Evolutionary conservation across 768 basidiomycete genomes (phyloP), one percentile per base, ranked within the genome.

Genomic region (Boletus bicolor): DNA sequence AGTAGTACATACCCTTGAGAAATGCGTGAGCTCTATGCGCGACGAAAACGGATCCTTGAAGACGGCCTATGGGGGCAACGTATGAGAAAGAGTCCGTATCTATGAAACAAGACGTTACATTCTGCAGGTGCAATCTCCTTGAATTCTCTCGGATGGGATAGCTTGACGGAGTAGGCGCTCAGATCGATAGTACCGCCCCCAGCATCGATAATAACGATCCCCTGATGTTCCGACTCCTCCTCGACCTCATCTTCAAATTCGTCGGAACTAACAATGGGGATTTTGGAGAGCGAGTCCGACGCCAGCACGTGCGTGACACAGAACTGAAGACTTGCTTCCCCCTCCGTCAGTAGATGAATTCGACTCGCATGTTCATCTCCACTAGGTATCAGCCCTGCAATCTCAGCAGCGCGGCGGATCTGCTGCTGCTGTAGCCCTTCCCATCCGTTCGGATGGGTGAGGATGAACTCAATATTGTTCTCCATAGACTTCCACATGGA

Each of bases 291-390:
- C 14, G 50, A 52, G 7, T 77, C 70, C 6, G 67, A 70, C 0
- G 73, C 68, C 17, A 80, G 60, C 0, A 78, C 74, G 48, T 73
- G 75, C 36, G 72, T 67, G 21, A 83, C 70, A 41, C 82, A 83
- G 49, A 58, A 68, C 34, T 70, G 59, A 30, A 68, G 54, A 19
- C 63, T 69, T 4, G 68, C 67, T 45, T 68, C 67, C 11, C 63
- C 67, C 28, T 68, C 67, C 2, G 66, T 68, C 30, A 70, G 39
- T 14, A 70, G 51, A 48, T 67, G 65, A 7, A 71, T 64, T 8
- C 64, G 64, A 7, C 39, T 17, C 19, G 58, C 44, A 11, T 55
- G 50, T 17, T 58, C 60, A 0, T 56, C 47, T 5, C 51, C 56
- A 17, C 35, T 41, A 9, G 64, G 58, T 11, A 72, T 24, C 26